These are phyloP conservation scores for Capsicum rhomboideum DNA, from an alignment of 257 asterid genomes.

Conservation along the genomic window DNA sequence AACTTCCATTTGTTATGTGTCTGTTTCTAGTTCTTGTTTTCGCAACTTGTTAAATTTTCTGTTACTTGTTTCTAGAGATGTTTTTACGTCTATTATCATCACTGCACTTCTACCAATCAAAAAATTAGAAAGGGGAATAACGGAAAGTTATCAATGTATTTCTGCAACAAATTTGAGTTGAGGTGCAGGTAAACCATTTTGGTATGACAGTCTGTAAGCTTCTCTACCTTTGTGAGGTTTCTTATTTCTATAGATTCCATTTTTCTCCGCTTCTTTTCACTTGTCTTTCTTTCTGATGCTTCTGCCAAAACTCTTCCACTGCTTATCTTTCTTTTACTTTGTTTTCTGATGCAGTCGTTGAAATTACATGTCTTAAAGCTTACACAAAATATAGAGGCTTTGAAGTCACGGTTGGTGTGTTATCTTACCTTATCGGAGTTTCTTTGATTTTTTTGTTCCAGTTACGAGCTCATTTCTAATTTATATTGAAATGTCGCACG, in stretches of 20 bases:
- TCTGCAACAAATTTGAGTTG: background rate
- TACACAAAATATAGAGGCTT: constrained; percentile 45
- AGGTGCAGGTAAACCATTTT: background rate
- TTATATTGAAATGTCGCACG: background rate
- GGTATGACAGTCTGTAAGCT: background rate
- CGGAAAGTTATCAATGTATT: background rate
- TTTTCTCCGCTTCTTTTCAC: background rate
- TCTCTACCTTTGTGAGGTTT: background rate
- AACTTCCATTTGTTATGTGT: background rate
- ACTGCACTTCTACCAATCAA: background rate
- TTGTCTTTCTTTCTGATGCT: background rate
- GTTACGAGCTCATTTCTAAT: constrained; percentile 4
- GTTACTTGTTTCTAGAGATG: background rate
- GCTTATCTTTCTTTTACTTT: constrained; percentile 16
- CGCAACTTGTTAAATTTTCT: background rate
- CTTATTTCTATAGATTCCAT: background rate
- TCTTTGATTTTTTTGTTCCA: background rate
- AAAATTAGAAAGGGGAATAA: background rate
- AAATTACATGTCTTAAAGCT: constrained; percentile 86
- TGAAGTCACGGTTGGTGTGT: constrained; percentile 72
- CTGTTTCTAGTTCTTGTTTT: background rate
- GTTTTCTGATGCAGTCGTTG: constrained; percentile 70
- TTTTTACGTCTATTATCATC: background rate
- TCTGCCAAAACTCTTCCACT: background rate
- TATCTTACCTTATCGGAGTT: background rate